A percentile compares a stretch with the other conserved stretches of the same genome.
These are phyloP conservation scores for Penicillium psychrosexuale DNA, from an alignment of 2,329 filamentous ascomycete species.

Conservation along the genomic window DNA sequence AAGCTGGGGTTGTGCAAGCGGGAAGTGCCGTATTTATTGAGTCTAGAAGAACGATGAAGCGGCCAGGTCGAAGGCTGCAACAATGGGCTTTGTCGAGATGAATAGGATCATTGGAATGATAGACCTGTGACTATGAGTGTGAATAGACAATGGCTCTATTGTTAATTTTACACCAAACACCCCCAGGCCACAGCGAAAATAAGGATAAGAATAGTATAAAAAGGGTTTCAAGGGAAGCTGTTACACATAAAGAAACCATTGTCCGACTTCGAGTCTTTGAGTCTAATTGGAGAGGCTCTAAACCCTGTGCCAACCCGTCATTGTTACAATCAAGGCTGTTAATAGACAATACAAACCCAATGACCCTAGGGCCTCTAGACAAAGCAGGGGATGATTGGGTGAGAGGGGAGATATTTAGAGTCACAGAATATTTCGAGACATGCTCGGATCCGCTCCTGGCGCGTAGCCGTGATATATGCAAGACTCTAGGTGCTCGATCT, in stretches of 20 bases:
- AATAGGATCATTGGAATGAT: neutral
- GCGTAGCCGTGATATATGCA: constrained; percentile 12
- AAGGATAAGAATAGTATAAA: constrained; percentile 5
- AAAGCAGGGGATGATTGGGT: constrained; percentile 14
- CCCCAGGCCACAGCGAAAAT: neutral
- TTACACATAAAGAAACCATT: constrained; percentile 16
- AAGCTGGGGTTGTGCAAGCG: neutral
- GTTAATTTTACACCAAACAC: neutral
- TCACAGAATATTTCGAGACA: constrained; percentile 18
- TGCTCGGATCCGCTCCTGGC: constrained; percentile 17
- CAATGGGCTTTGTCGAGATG: constrained; percentile 6
- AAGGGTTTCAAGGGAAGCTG: constrained; percentile 1
- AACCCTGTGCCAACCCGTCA: constrained; percentile 5
- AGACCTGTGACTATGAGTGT: neutral
- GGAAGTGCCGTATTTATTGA: constrained; percentile 1
- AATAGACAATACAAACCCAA: constrained; percentile 4
- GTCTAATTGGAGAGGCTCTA: constrained; percentile 14
- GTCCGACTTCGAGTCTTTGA: neutral
- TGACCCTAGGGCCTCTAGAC: constrained; percentile 1
- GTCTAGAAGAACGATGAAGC: neutral
- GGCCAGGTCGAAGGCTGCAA: neutral
- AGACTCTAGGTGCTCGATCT: neutral
- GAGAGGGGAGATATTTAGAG: constrained; percentile 7
- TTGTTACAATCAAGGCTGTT: constrained; percentile 13
- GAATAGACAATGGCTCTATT: constrained; percentile 3